A percentile compares a stretch with the other conserved stretches of the same genome.
These are phyloP conservation scores for Esteya vermicola DNA, from an alignment of 2,329 filamentous ascomycete species.

Conservation along the genomic window DNA sequence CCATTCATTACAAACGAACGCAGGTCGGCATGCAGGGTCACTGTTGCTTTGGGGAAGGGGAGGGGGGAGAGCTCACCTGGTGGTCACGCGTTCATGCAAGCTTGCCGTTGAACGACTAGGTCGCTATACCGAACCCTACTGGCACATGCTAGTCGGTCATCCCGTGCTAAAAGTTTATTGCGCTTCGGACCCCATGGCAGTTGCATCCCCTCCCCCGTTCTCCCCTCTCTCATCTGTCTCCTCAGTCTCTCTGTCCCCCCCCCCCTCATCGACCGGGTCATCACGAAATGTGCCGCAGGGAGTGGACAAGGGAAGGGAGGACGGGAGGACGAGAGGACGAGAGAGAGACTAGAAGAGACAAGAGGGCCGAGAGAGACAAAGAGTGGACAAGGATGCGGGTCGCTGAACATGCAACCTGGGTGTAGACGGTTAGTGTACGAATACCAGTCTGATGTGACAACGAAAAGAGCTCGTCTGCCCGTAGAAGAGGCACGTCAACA, in stretches of 20 bases:
- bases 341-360: no score
- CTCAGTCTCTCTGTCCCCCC: no score
- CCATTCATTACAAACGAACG: not conserved
- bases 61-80: constrained; percentile 20
- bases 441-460: no score
- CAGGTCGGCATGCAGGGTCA: not conserved
- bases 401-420: not conserved
- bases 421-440: no score
- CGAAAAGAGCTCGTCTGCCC: no score
- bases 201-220: no score
- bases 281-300: not conserved
- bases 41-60: not conserved
- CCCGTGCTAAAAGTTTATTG: not conserved
- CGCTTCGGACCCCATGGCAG: not conserved
- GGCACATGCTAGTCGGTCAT: not conserved
- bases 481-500: no score
- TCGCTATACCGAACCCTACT: not conserved
- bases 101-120: constrained; percentile 5
- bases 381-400: not conserved
- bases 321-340: no score
- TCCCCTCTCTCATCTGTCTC: no score
- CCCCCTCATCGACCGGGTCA: no score
- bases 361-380: no score
- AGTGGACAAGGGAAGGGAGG: no score
- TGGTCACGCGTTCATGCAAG: constrained; percentile 33